Evolutionary conservation across 768 basidiomycete genomes (phyloP).

Genomic region (Lactarius quietus): DNA sequence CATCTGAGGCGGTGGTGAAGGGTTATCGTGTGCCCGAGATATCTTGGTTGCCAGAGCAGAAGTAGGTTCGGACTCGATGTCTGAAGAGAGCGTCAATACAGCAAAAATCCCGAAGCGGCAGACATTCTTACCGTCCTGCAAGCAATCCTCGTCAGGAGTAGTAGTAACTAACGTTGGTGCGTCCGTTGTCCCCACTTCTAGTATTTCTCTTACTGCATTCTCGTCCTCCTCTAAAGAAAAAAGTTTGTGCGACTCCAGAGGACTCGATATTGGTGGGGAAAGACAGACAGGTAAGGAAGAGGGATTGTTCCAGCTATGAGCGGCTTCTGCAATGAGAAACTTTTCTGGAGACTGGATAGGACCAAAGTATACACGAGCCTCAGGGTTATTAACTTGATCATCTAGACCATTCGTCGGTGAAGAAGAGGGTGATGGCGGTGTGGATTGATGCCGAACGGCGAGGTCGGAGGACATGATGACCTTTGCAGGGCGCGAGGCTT

Average conservation of each 20-base stretch:
- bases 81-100: conserved; percentile 1
- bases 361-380: conserved; percentile 29
- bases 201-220: background rate
- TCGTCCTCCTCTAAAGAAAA: conserved; percentile 7
- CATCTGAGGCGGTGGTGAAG: conserved; percentile 57
- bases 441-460: conserved; percentile 8
- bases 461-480: conserved; percentile 20
- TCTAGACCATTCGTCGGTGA: conserved; percentile 16
- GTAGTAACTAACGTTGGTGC: background rate
- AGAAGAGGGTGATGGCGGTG: conserved; percentile 17
- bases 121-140: conserved; percentile 22
- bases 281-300: conserved; percentile 16
- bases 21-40: conserved; percentile 68
- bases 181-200: background rate
- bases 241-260: background rate
- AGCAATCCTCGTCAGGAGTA: conserved; percentile 3
- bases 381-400: conserved; percentile 16
- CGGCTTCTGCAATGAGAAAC: conserved; percentile 22
- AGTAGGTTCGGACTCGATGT: conserved; percentile 51
- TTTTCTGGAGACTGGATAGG: conserved; percentile 29
- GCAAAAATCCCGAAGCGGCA: background rate
- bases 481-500: background rate
- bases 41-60: conserved; percentile 64
- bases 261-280: conserved; percentile 11
- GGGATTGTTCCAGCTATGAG: conserved; percentile 14